phyloP scores from a whole-genome alignment of 2,329 filamentous ascomycete species.

The Lachnellula arida region DNA sequence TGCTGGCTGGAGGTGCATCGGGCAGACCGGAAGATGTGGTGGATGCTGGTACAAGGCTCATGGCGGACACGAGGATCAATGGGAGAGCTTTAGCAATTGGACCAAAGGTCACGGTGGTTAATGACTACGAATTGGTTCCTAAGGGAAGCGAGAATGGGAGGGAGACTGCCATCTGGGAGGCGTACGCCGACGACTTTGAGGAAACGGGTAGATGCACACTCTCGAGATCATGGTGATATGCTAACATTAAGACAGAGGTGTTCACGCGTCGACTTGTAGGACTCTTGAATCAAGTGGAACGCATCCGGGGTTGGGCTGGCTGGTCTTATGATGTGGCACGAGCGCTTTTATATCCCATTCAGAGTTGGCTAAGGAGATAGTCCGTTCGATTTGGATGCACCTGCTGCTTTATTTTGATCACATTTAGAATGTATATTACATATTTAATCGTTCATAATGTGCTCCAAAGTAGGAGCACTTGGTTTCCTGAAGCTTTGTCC shows the following conservation, averaged over 20 bases:
- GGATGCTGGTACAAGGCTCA: conserved; percentile 57
- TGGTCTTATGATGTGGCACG: conserved; percentile 26
- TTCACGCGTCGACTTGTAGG: conserved; percentile 51
- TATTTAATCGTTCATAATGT: neutral
- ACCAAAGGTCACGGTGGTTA: conserved; percentile 47
- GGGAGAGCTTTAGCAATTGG: conserved; percentile 55
- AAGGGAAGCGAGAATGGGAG: conserved; percentile 18
- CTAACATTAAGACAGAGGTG: conserved; percentile 36
- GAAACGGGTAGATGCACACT: conserved; percentile 34
- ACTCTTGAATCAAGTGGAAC: conserved; percentile 48
- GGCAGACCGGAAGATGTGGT: conserved; percentile 55
- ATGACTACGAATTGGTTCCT: conserved; percentile 28
- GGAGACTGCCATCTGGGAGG: conserved; percentile 53
- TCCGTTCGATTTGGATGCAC: too few relatives aligned
- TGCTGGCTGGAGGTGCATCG: conserved; percentile 53
- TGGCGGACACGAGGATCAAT: conserved; percentile 52
- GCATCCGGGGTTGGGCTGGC: conserved; percentile 49
- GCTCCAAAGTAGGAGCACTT: too few relatives aligned
- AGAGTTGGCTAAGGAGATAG: neutral
- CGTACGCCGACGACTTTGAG: conserved; percentile 54
- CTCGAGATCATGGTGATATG: neutral
- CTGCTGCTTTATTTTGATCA: neutral
- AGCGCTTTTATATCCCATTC: conserved; percentile 23
- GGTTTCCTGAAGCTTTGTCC: too few relatives aligned
- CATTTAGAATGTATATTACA: neutral